Evolutionary conservation across 2,329 filamentous ascomycete species (phyloP).

Genomic region (Aspergillus costaricaensis): DNA sequence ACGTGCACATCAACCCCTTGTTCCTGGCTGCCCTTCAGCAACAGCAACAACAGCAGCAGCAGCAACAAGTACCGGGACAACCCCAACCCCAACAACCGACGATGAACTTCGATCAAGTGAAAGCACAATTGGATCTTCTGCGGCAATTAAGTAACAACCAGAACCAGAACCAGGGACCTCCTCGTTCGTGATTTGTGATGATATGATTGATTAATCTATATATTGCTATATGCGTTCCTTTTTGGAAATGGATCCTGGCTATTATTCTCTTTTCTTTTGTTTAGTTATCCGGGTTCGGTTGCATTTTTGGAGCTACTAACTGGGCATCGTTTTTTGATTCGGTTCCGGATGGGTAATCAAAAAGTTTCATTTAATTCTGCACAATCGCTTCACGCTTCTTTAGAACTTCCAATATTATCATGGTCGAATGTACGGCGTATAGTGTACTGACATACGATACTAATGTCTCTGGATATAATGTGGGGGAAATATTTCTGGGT

Average conservation of each 20-base stretch:
- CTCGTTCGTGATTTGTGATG: conserved; percentile 25
- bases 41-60: conserved; percentile 42
- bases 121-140: conserved; percentile 45
- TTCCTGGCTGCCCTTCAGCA: conserved; percentile 55
- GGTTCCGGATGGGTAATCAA: conserved; percentile 1
- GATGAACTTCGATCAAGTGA: conserved; percentile 45
- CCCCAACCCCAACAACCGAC: conserved; percentile 26
- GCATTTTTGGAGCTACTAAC: conserved; percentile 23
- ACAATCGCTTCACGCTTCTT: neutral
- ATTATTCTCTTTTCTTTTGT: neutral
- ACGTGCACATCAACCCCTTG: conserved; percentile 60
- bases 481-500: neutral
- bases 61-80: conserved; percentile 25
- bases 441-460: neutral
- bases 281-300: conserved; percentile 12
- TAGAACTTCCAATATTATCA: neutral
- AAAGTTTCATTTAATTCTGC: neutral
- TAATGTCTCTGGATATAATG: neutral
- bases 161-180: conserved; percentile 31
- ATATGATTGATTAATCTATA: neutral
- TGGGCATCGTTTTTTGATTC: conserved; percentile 9
- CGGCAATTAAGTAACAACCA: conserved; percentile 39
- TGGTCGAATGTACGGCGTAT: neutral
- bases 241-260: neutral
- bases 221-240: conserved; percentile 1